Base-by-base conservation (phyloP, 2,329 filamentous ascomycete species). In the Cladophialophora carrionii region DNA sequence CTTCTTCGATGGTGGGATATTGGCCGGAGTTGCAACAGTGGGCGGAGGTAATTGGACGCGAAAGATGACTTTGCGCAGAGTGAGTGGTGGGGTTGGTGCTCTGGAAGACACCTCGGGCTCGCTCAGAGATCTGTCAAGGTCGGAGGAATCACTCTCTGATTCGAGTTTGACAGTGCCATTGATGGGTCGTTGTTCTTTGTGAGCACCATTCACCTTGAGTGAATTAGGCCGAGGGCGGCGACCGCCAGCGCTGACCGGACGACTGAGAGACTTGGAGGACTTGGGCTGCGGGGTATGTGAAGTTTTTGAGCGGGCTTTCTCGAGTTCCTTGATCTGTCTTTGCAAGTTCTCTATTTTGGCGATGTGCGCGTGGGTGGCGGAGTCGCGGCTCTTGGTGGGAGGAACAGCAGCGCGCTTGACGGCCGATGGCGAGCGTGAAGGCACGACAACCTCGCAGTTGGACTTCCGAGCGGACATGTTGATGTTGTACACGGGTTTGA, bases 21-120 rank as follows among this genome's bases (percentile, higher is more conserved):
- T 82, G 29, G 78, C 78, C 14, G 84, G 84, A 68, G 85, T 82
- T 26, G 82, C 80, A 58, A 83, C 77, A 6, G 78, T 77, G 31
- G 82, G 76, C 31, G 80, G 78, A 20, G 83, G 83, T 71, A 81
- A 82, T 66, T 80, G 81, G 26, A 86, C 77, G 68, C 80, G 82
- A 55, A 86, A 80, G 61, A 80, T 78, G 14, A 81, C 75, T 62
- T 73, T 74, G 60, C 72, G 73, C 43, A 74, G 63, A 8, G 63
- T 66, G 22, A 68, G 43, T 37, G 69, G 66, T 24, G 68, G 51
- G 32, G 54, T 63, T 9, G 64, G 22, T n/a, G 49, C 43, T 34
- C 53, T 32, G 24, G 54, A 58, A 4, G 46, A 32, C 10, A 26
- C n/a, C 29, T 53, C 59, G 29, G 62, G 29, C 37, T 41, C 31